A percentile compares a stretch with the other conserved stretches of the same genome.
These are phyloP conservation scores for Oryza glaberrima DNA, from an alignment of 176 grass and related monocot genomes.

Conservation along the genomic window DNA sequence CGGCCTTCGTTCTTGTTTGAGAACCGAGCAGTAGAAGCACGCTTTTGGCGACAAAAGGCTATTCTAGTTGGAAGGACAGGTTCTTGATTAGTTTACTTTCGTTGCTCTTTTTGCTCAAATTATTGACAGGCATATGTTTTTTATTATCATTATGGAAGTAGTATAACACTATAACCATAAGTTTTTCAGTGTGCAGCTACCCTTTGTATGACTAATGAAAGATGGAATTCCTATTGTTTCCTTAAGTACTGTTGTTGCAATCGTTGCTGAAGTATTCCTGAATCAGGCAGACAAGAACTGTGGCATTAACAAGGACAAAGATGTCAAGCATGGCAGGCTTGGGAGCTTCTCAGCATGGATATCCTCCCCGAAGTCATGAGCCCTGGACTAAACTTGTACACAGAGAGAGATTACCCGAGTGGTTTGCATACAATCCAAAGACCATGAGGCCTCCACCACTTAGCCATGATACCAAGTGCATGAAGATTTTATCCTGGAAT, in stretches of 20 bases:
- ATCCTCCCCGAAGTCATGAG: conserved; percentile 28
- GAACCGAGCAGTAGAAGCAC: background rate
- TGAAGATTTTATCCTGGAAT: conserved; percentile 93
- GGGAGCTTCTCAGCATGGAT: background rate
- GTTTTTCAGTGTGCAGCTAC: background rate
- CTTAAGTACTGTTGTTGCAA: conserved; percentile 25
- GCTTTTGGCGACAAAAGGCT: background rate
- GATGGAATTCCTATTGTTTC: background rate
- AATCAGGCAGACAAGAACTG: conserved; percentile 18
- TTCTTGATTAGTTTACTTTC: background rate
- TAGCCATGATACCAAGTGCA: conserved; percentile 47
- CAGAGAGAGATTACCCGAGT: conserved; percentile 57
- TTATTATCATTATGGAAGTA: background rate
- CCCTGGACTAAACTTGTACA: conserved; percentile 75
- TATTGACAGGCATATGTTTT: background rate
- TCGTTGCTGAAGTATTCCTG: conserved; percentile 18
- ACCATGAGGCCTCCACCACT: conserved; percentile 79
- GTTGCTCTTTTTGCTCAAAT: background rate
- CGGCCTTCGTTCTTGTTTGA: conserved; percentile 6
- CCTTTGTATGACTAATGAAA: background rate
- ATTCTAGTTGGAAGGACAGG: background rate
- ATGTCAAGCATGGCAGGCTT: conserved; percentile 36
- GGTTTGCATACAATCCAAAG: conserved; percentile 81
- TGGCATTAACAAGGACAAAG: conserved; percentile 4
- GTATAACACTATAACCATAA: too few relatives aligned